These are phyloP conservation scores for Posidonia australis DNA, from an alignment of 106 monocot species.

Conservation along the genomic window DNA sequence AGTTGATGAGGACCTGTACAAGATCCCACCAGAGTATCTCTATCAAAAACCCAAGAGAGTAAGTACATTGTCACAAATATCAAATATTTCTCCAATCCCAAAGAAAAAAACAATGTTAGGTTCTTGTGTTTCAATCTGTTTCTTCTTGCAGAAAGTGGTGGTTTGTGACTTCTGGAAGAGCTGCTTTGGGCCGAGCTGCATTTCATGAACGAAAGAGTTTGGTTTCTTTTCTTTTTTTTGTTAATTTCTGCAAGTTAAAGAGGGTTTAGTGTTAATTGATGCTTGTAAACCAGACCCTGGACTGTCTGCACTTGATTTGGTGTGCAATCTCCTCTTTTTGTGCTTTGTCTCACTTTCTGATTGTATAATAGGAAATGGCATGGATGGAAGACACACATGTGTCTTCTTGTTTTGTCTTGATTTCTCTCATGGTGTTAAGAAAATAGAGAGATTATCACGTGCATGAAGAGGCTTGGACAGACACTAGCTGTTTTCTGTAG, in stretches of 20 bases:
- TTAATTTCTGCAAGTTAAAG: too few relatives aligned
- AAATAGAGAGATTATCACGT: too few relatives aligned
- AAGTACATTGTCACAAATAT: neutral
- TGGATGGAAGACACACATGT: too few relatives aligned
- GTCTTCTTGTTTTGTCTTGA: too few relatives aligned
- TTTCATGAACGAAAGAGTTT: neutral
- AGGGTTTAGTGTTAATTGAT: too few relatives aligned
- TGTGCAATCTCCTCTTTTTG: too few relatives aligned
- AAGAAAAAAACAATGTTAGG: too few relatives aligned
- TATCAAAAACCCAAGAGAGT: constrained; percentile 11
- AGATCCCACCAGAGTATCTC: constrained; percentile 20
- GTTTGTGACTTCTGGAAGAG: constrained; percentile 6
- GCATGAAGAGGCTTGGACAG: too few relatives aligned
- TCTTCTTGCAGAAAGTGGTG: neutral
- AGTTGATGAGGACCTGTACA: constrained; percentile 25
- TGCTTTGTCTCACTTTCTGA: neutral
- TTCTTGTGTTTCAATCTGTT: neutral
- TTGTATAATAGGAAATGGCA: neutral
- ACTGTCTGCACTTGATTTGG: neutral
- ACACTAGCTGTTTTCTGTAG: too few relatives aligned
- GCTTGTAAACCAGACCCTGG: neutral
- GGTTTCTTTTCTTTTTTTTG: too few relatives aligned
- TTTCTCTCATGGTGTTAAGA: too few relatives aligned
- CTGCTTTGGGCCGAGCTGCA: constrained; percentile 1
- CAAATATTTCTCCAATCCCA: neutral